Conservation (phyloP, 2,329 filamentous ascomycete species). For the Pyrenophora seminiperda region DNA sequence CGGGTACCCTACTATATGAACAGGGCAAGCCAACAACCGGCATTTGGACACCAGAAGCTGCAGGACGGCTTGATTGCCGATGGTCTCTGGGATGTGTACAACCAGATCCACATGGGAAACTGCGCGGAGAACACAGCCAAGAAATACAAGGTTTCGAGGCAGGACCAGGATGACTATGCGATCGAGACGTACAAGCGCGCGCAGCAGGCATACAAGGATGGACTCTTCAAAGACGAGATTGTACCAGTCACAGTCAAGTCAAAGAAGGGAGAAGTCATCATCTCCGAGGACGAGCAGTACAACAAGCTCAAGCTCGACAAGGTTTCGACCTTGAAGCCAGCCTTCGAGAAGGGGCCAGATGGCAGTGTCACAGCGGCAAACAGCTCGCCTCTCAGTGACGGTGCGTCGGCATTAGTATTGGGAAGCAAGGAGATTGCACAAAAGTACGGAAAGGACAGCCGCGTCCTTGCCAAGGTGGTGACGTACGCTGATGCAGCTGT, state of each 20-base stretch:
- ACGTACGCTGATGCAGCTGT: conserved; percentile 87
- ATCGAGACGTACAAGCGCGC: conserved; percentile 88
- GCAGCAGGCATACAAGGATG: conserved; percentile 83
- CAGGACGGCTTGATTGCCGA: conserved; percentile 95
- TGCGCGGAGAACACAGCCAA: conserved; percentile 95
- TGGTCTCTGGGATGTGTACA: conserved; percentile 94
- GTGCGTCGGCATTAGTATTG: conserved; percentile 86
- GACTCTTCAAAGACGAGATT: conserved; percentile 87
- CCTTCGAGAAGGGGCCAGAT: conserved; percentile 85
- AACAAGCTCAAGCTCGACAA: conserved; percentile 86
- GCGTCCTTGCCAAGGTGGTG: conserved; percentile 85
- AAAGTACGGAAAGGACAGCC: conserved; percentile 75
- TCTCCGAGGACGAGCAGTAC: conserved; percentile 87
- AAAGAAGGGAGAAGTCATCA: conserved; percentile 76
- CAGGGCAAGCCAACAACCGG: conserved; percentile 77
- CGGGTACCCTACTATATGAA: conserved; percentile 89
- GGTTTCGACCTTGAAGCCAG: conserved; percentile 83
- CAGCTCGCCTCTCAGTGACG: conserved; percentile 92
- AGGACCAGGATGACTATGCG: conserved; percentile 90
- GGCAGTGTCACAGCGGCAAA: conserved; percentile 96
- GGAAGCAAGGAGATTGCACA: conserved; percentile 80
- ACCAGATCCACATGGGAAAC: conserved; percentile 96
- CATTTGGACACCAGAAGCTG: conserved; percentile 85
- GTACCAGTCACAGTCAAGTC: conserved; percentile 82
- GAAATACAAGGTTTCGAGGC: conserved; percentile 77